Evolutionary conservation across 805 yeast species (phyloP).

Genomic region (Pichia insulana): DNA sequence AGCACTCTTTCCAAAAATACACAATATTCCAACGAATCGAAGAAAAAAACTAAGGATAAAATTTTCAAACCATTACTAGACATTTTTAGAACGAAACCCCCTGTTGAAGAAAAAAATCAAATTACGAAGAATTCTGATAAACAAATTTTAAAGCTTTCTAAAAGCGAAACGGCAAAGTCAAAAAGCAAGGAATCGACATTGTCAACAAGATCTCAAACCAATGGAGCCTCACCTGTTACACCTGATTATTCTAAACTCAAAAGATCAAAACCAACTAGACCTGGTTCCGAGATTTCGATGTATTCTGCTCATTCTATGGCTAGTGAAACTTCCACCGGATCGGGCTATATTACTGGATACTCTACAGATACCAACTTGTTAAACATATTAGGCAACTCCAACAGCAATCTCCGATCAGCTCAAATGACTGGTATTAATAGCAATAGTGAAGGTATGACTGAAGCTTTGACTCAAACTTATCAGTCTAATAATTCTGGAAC

Average conservation of each 20-base stretch:
- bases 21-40: neutral
- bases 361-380: slow-evolving; percentile 24
- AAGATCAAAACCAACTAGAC: slow-evolving; percentile 29
- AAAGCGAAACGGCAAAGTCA: neutral
- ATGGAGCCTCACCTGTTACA: neutral
- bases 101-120: neutral
- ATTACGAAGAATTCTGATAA: neutral
- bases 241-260: slow-evolving; percentile 9
- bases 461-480: too few species aligned
- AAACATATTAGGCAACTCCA: neutral
- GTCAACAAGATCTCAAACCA: neutral
- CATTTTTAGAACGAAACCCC: slow-evolving; percentile 5
- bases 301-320: slow-evolving; percentile 39
- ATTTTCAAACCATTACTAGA: slow-evolving; percentile 6
- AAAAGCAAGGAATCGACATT: neutral
- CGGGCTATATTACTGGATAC: slow-evolving; percentile 30
- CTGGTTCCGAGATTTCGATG: slow-evolving; percentile 44
- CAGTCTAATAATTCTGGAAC: neutral
- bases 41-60: neutral
- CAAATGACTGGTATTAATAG: too few species aligned
- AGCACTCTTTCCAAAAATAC: slow-evolving; percentile 2
- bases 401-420: neutral
- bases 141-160: neutral
- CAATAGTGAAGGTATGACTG: too few species aligned
- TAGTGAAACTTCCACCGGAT: slow-evolving; percentile 44